Percentiles rank a stretch among this genome's conserved stretches.
Evolutionary conservation across 352 stramenopile species (phyloP).

Genomic region (Peronosclerospora sorghi): DNA sequence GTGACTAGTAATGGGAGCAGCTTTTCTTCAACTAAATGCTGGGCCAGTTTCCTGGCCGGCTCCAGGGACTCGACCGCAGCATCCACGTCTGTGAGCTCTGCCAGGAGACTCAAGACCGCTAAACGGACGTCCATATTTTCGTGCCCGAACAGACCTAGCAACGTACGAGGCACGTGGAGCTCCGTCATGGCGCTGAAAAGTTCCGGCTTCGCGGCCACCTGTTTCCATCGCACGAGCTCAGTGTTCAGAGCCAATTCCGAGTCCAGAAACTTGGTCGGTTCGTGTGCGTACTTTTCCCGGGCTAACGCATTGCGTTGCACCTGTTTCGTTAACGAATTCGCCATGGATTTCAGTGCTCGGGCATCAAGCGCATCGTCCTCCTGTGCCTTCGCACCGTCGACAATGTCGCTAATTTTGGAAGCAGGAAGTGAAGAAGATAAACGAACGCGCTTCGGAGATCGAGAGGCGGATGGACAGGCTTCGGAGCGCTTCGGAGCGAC

Average conservation of each 20-base stretch:
- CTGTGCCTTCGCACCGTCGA: conserved; percentile 34
- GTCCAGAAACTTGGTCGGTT: conserved; percentile 75
- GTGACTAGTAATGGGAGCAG: conserved; percentile 36
- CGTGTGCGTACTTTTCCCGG: conserved; percentile 66
- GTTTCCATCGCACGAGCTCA: conserved; percentile 43
- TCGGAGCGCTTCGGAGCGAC: conserved; percentile 16
- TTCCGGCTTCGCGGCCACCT: conserved; percentile 48
- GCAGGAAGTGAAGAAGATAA: conserved; percentile 5
- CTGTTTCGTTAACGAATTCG: conserved; percentile 50
- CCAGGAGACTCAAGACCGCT: conserved; percentile 40
- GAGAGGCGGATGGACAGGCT: background rate
- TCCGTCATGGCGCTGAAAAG: conserved; percentile 45
- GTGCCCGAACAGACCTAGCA: conserved; percentile 72
- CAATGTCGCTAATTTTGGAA: conserved; percentile 30
- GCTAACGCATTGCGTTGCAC: conserved; percentile 70
- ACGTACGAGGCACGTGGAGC: conserved; percentile 44
- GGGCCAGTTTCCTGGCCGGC: conserved; percentile 28
- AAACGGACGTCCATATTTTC: conserved; percentile 72
- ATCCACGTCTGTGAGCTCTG: conserved; percentile 67
- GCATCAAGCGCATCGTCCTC: conserved; percentile 48
- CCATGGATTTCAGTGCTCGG: conserved; percentile 60
- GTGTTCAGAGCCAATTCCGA: conserved; percentile 62
- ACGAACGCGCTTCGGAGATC: conserved; percentile 12
- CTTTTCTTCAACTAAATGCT: conserved; percentile 52
- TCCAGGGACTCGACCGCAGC: conserved; percentile 32